These are phyloP conservation scores for Colletotrichum tropicicola DNA, from an alignment of 2,329 filamentous ascomycete species.

Conservation along the genomic window DNA sequence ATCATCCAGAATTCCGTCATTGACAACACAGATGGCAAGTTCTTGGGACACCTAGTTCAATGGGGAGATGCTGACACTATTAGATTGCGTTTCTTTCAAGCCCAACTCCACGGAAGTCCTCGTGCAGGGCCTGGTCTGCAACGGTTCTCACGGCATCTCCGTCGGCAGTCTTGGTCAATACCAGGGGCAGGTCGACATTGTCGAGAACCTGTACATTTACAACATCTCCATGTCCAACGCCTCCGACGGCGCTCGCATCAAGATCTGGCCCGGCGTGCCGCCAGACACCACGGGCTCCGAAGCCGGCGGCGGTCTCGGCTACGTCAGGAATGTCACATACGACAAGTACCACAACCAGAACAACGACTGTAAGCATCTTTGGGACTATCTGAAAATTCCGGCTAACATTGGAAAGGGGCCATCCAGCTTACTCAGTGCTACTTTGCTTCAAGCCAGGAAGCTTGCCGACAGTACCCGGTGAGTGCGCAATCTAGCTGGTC, in stretches of 20 bases:
- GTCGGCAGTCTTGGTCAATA: constrained; percentile 79
- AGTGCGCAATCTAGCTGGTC: not conserved
- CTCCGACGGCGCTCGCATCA: constrained; percentile 74
- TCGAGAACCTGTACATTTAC: constrained; percentile 73
- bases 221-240: constrained; percentile 68
- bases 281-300: not conserved
- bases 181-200: constrained; percentile 69
- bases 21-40: constrained; percentile 65
- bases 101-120: constrained; percentile 75
- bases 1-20: constrained; percentile 73
- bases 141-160: constrained; percentile 76
- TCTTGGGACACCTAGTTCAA: accelerated
- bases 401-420: not conserved
- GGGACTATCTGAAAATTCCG: not conserved
- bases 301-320: not conserved
- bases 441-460: not conserved
- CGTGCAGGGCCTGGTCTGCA: constrained; percentile 73
- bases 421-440: not conserved
- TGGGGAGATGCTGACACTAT: not conserved
- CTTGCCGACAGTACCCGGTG: not conserved
- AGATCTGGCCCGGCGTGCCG: constrained; percentile 40
- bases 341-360: constrained; percentile 67
- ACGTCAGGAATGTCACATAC: constrained; percentile 55
- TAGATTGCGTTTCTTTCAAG: constrained; percentile 76
- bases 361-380: constrained; percentile 53